Percentiles rank a stretch among this genome's conserved stretches.
Conservation (phyloP, 2,329 filamentous ascomycete genomes). For the Tolypocladium cylindrosporum region DNA sequence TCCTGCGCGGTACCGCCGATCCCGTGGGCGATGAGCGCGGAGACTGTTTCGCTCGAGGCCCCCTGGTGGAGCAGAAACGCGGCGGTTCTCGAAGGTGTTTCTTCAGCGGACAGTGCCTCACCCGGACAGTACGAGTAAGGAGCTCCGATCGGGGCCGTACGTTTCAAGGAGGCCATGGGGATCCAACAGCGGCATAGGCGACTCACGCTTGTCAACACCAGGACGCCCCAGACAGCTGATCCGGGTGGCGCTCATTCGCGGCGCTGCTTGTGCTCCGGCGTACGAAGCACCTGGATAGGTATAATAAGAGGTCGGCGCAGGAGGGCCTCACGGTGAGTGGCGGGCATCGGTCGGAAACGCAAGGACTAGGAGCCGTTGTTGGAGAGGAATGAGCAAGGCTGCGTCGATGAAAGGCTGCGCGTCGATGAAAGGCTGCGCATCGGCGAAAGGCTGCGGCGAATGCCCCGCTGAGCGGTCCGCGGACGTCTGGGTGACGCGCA, state of each 20-base stretch:
- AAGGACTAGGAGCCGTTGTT: too few relatives aligned
- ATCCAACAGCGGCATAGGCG: neutral
- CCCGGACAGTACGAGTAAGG: neutral
- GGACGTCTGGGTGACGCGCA: too few relatives aligned
- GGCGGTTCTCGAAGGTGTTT: neutral
- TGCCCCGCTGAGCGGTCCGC: too few relatives aligned
- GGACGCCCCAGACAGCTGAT: neutral
- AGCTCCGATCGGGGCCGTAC: neutral
- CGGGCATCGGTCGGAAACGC: neutral
- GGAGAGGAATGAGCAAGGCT: neutral
- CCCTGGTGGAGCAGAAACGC: neutral
- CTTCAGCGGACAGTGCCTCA: neutral
- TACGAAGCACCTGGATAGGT: neutral
- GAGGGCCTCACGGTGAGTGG: neutral
- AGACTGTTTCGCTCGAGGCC: neutral
- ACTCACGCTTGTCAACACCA: neutral
- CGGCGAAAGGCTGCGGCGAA: neutral
- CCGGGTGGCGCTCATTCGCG: neutral
- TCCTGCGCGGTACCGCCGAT: neutral
- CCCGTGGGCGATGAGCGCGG: neutral
- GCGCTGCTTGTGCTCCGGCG: neutral
- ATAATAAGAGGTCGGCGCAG: neutral
- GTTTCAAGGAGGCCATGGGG: neutral
- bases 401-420: too few relatives aligned
- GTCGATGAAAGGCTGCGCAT: neutral